phyloP scores from a whole-genome alignment of 768 basidiomycete species.

The Termitomyces sp. region DNA sequence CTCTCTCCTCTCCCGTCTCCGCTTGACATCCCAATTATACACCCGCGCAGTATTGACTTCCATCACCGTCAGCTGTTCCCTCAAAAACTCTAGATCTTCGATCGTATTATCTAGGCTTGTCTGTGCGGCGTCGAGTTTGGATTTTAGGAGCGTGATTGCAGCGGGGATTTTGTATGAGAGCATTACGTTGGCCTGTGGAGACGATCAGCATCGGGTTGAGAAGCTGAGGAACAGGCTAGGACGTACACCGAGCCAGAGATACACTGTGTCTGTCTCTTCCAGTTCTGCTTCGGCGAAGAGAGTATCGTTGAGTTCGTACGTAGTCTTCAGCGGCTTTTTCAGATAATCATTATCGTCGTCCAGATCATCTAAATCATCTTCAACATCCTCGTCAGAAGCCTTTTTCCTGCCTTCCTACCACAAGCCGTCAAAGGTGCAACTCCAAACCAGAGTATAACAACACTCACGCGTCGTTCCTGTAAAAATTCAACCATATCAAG shows the following conservation, averaged over 20 bases:
- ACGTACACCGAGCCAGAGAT: constrained; percentile 93
- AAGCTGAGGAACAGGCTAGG: neutral
- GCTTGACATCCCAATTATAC: constrained; percentile 95
- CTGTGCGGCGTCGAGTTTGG: constrained; percentile 75
- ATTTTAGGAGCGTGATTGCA: constrained; percentile 69
- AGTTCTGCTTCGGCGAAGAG: constrained; percentile 90
- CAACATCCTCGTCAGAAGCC: constrained; percentile 33
- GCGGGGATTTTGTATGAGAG: constrained; percentile 84
- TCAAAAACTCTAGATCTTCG: constrained; percentile 89
- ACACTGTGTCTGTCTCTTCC: constrained; percentile 85
- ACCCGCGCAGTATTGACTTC: constrained; percentile 93
- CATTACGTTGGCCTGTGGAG: constrained; percentile 92
- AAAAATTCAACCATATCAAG: constrained; percentile 85
- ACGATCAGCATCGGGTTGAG: neutral
- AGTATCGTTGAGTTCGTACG: constrained; percentile 96
- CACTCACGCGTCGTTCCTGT: constrained; percentile 63
- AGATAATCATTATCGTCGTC: constrained; percentile 38
- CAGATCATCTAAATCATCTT: constrained; percentile 37
- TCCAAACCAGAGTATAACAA: neutral
- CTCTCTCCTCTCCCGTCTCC: constrained; percentile 58
- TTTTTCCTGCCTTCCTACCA: constrained; percentile 60
- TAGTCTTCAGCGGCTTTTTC: constrained; percentile 64
- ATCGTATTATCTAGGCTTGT: constrained; percentile 60
- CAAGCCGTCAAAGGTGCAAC: neutral
- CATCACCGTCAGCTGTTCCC: constrained; percentile 96